Evolutionary conservation across 441 rosid genomes (phyloP), one percentile per base, ranked within the genome.

Genomic region (Mallotus japonicus): DNA sequence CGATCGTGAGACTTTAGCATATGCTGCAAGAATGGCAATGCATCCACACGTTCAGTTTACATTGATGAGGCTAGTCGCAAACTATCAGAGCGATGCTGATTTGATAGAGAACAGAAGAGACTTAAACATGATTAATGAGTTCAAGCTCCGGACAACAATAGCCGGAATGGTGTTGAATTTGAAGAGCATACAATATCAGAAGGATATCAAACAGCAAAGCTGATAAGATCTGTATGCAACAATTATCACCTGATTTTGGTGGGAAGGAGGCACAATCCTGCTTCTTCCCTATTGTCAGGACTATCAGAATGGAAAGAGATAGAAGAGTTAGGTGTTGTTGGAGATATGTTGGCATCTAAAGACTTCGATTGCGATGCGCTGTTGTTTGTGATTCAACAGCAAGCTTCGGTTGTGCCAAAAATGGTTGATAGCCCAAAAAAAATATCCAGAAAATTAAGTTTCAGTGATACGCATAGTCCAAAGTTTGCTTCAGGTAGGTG

Each of bases 1-100:
- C 77, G 95, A 90, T 64, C 89, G 93, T 8, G 97, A 92, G 79
- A 91, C 93, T 16, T 71, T 92, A 19, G 88, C 97, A 7, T 87
- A 83, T 49, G 85, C 92, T 62, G 81, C 76, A 56, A 83, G 95
- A 68, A 78, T 92, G 56, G 79, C 82, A 0, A 75, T 67, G 47
- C 86, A 88, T 68, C 69, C 83, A 16, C 75, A 78, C 68, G 78
- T 88, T n/a, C 72, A 76, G 34, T 74, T 89, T 44, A 84, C 92
- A 0, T 70, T 92, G 22, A 78, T 88, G 42, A 87, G 92, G 76
- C 79, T 81, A 37, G 80, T 88, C 51, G 68, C 85, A 10, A 72
- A 85, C 15, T 87, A 89, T 8, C 76, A 82, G 42, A 84, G 82
- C 5, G 54, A 69, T 6, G 15, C 70, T 49, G 86, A 79, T 75